Base-by-base conservation (phyloP, 23 red algal genomes). In the Gracilaria vermiculophylla region DNA sequence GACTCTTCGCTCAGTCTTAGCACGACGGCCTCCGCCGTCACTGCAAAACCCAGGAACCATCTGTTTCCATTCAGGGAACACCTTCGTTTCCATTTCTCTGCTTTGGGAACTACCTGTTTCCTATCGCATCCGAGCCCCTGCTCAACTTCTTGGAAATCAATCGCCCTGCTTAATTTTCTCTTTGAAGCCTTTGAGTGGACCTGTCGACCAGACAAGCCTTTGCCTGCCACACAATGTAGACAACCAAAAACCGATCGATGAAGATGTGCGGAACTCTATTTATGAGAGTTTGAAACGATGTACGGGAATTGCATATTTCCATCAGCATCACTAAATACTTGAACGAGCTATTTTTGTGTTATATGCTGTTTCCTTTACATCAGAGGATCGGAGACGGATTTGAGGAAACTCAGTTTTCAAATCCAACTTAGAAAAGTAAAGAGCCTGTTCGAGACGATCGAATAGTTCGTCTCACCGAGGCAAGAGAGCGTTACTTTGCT, bases 261-360 rank as follows among this genome's bases (percentile, higher is more conserved):
- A 32, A 53, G 21, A 60, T 44, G 0, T 3, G 45, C n/a, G 57
- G n/a, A 0, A 80, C 35, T 20, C 15, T 32, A 27, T 80, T 56
- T 19, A 80, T 80, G n/a, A 80, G 23, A 16, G 1, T 80, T 21
- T 80, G 47, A 44, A 54, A 80, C 12, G 52, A 60, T 8, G 43
- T 44, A 32, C 47, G 76, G 23, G 76, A 45, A 56, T 80, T 80
- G 52, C 76, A 80, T 17, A 80, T 45, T 13, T 14, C 40, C 40
- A 80, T 55, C 6, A 0, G 0, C 48, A 80, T 55, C 23, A 80
- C 76, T 12, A 56, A 14, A 23, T 80, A 80, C 25, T 80, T 44
- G 24, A 41, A 78, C 23, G 52, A 0, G 17, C 62, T 40, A 78
- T 54, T 0, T 51, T 78, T 78, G 74, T 78, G 33, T 49, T 78